phyloP scores from a whole-genome alignment of 371 early-diverging fungal species.

The Mortierella sp. region DNA sequence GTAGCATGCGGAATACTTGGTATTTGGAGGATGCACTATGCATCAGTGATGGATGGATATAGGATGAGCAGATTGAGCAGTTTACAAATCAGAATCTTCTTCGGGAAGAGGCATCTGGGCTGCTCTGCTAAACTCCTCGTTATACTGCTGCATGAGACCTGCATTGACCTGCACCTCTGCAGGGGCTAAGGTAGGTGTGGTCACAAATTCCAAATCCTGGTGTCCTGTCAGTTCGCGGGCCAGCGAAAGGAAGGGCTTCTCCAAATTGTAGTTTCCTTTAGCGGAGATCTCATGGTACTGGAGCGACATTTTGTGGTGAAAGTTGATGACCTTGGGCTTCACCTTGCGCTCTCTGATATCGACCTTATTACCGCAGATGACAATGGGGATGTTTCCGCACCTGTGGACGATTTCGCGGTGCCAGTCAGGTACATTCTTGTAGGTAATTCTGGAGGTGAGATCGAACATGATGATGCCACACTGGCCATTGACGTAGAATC shows the following conservation, averaged over 20 bases:
- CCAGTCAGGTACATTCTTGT: constrained; percentile 99
- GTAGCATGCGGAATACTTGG: too few species aligned
- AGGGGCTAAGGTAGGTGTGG: constrained; percentile 97
- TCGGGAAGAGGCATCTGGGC: constrained; percentile 93
- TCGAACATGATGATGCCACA: constrained; percentile 99
- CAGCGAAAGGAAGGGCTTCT: constrained; percentile 99
- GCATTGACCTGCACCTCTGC: constrained; percentile 94
- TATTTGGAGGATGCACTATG: too few species aligned
- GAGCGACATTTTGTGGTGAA: constrained; percentile 99
- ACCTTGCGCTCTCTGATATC: constrained; percentile 99
- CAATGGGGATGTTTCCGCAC: constrained; percentile 99
- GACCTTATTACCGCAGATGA: constrained; percentile 99
- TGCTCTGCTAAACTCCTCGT: constrained; percentile 79
- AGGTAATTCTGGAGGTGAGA: constrained; percentile 99
- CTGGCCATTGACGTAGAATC: constrained; percentile 99
- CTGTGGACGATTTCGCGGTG: constrained; percentile 99
- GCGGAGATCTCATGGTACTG: constrained; percentile 99
- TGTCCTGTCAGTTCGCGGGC: constrained; percentile 97
- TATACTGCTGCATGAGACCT: constrained; percentile 81
- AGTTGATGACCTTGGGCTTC: constrained; percentile 99
- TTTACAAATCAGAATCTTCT: constrained; percentile 81
- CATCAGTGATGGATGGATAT: too few species aligned
- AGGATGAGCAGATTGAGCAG: too few species aligned
- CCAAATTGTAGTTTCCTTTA: constrained; percentile 99
- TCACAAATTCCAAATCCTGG: constrained; percentile 96